Evolutionary conservation across 306 rosid genomes (phyloP).

Genomic region (Fagus sylvatica): DNA sequence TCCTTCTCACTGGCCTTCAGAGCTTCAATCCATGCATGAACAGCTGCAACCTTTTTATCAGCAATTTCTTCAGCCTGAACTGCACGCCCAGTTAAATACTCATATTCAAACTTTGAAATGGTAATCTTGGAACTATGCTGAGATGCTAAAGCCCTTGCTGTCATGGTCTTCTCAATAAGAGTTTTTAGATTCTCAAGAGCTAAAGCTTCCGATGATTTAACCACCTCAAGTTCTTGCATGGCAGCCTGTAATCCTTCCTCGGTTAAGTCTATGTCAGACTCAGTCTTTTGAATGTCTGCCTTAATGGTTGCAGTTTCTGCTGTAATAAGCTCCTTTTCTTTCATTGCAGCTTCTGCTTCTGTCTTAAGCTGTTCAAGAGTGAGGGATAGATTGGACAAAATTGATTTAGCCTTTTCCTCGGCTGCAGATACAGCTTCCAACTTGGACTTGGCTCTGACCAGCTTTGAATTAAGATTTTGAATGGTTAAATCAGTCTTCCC

Average conservation of each 20-base stretch:
- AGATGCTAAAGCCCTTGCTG: conserved; percentile 51
- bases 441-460: conserved; percentile 73
- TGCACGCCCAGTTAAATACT: conserved; percentile 71
- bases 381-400: conserved; percentile 47
- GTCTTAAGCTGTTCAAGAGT: conserved; percentile 59
- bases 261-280: conserved; percentile 49
- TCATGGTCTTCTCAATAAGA: conserved; percentile 58
- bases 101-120: conserved; percentile 78
- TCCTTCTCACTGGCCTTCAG: conserved; percentile 89
- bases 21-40: conserved; percentile 87
- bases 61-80: conserved; percentile 73
- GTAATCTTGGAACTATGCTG: conserved; percentile 58
- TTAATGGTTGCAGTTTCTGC: conserved; percentile 48
- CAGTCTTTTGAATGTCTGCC: conserved; percentile 49
- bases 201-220: conserved; percentile 55
- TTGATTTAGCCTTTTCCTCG: conserved; percentile 62
- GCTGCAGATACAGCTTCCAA: conserved; percentile 69
- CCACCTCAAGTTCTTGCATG: conserved; percentile 67
- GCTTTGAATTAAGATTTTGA: conserved; percentile 63
- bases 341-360: conserved; percentile 55
- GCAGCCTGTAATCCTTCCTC: conserved; percentile 67
- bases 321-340: conserved; percentile 45
- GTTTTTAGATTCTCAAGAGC: conserved; percentile 62
- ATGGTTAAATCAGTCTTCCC: conserved; percentile 41
- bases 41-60: conserved; percentile 82